These are phyloP conservation scores for Acer yangbiense DNA, from an alignment of 345 rosid genomes.

Conservation along the genomic window DNA sequence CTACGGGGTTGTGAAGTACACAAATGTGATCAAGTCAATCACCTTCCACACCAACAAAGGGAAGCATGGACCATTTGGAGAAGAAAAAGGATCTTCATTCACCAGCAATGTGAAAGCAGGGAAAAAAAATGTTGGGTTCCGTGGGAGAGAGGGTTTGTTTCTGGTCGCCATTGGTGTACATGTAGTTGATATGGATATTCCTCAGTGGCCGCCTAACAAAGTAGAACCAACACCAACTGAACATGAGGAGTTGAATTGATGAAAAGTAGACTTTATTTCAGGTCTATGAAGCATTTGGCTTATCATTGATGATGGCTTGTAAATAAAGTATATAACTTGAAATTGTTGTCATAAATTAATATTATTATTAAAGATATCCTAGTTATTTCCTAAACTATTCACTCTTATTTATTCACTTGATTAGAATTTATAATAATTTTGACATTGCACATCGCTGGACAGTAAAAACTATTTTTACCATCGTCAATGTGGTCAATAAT, in stretches of 20 bases:
- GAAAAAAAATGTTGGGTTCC: conserved; percentile 78
- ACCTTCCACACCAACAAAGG: conserved; percentile 79
- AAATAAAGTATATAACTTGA: too few relatives aligned
- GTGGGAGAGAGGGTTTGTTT: conserved; percentile 72
- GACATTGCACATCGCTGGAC: too few relatives aligned
- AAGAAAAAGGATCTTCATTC: conserved; percentile 79
- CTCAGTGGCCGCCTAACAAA: conserved; percentile 80
- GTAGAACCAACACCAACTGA: conserved; percentile 54
- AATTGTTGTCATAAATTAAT: too few relatives aligned
- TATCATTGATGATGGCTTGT: too few relatives aligned
- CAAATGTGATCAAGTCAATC: conserved; percentile 63
- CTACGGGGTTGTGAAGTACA: conserved; percentile 62
- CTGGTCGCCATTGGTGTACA: conserved; percentile 77
- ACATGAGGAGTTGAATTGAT: conserved; percentile 31
- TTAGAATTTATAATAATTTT: too few relatives aligned
- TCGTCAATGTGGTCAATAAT: too few relatives aligned
- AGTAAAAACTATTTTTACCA: too few relatives aligned
- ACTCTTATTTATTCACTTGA: too few relatives aligned
- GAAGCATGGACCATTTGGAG: conserved; percentile 89
- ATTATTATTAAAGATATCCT: too few relatives aligned
- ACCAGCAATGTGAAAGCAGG: conserved; percentile 56
- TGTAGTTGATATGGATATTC: conserved; percentile 55
- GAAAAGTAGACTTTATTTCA: too few relatives aligned
- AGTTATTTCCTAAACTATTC: too few relatives aligned
- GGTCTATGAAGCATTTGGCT: too few relatives aligned